Conservation (phyloP, 2,329 filamentous ascomycete genomes). For the Cercospora janseana region DNA sequence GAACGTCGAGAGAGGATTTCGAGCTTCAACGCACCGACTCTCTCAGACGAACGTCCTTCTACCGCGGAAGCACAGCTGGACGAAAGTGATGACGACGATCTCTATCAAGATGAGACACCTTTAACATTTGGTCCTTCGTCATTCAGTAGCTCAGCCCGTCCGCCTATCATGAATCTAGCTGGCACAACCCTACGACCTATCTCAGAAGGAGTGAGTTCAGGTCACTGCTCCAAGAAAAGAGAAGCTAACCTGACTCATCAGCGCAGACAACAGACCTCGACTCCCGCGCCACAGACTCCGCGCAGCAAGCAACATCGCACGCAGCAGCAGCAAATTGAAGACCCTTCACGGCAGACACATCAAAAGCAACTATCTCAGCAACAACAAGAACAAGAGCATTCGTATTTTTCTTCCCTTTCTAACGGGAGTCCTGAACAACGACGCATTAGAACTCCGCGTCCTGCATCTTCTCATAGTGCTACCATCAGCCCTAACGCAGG, state of each 20-base stretch:
- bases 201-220: constrained; percentile 12
- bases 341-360: background rate
- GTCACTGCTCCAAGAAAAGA: constrained; percentile 10
- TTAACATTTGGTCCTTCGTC: constrained; percentile 19
- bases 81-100: constrained; percentile 32
- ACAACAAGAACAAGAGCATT: constrained; percentile 11
- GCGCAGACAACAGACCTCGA: constrained; percentile 17
- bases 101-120: constrained; percentile 22
- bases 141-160: constrained; percentile 24
- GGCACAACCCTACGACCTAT: constrained; percentile 19
- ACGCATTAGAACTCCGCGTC: too few species aligned
- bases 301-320: too few species aligned
- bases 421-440: constrained; percentile 4
- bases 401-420: background rate
- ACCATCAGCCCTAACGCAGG: constrained; percentile 7
- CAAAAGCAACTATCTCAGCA: constrained; percentile 5
- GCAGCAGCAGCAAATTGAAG: background rate
- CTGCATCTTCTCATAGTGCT: background rate
- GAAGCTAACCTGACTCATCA: constrained; percentile 27
- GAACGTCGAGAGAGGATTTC: constrained; percentile 22
- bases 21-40: constrained; percentile 21
- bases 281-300: background rate
- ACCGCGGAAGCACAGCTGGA: constrained; percentile 31
- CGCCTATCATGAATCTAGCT: constrained; percentile 9
- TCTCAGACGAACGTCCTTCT: constrained; percentile 25